Evolutionary conservation across 345 rosid species (phyloP).

Genomic region (Acer yangbiense): DNA sequence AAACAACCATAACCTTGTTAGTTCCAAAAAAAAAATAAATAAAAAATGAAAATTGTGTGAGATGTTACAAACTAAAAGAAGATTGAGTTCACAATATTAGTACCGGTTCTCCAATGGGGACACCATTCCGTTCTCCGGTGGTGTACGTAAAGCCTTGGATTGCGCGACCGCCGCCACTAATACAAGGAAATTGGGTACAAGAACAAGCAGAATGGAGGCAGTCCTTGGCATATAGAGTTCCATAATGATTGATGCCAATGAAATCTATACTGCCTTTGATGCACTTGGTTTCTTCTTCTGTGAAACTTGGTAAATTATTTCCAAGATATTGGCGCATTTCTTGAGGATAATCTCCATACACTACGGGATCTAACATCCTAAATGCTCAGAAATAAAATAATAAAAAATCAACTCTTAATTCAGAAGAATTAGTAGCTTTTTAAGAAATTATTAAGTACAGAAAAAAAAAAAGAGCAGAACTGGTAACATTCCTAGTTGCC

Average conservation of each 20-base stretch:
- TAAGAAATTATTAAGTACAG: too few relatives aligned
- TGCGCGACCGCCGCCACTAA: conserved; percentile 29
- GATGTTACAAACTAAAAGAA: not conserved
- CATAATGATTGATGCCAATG: conserved; percentile 50
- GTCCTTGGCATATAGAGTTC: conserved; percentile 46
- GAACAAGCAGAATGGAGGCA: conserved; percentile 39
- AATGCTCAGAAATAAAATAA: not conserved
- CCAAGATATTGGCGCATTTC: conserved; percentile 44
- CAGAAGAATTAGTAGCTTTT: too few relatives aligned
- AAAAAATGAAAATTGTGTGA: not conserved
- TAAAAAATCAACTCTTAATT: too few relatives aligned
- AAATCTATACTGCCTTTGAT: conserved; percentile 50
- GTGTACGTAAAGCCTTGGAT: conserved; percentile 40
- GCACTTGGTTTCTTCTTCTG: conserved; percentile 27
- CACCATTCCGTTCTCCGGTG: conserved; percentile 40
- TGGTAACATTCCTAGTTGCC: too few relatives aligned
- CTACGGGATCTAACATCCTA: conserved; percentile 49
- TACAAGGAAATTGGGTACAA: conserved; percentile 21
- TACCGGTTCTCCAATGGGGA: conserved; percentile 40
- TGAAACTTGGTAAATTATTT: conserved; percentile 37
- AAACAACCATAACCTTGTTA: not conserved
- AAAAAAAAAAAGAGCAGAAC: too few relatives aligned
- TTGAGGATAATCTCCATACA: conserved; percentile 49
- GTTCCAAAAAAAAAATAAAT: not conserved
- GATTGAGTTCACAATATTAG: not conserved